phyloP scores from a whole-genome alignment of 441 rosid genomes.

The Arabidopsis hybrid region DNA sequence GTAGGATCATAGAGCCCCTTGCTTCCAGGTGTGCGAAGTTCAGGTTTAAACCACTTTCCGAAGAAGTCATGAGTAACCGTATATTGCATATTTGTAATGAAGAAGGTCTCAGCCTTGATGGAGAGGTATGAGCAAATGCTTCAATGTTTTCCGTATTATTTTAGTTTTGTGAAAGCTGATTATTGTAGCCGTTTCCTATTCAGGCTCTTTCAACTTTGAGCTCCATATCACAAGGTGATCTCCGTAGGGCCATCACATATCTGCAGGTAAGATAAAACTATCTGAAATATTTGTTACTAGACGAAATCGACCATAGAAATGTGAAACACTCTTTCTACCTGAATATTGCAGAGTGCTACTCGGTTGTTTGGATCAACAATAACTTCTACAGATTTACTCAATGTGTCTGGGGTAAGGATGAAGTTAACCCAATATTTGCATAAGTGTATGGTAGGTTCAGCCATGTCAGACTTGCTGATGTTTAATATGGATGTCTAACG shows the following conservation, averaged over 20 bases:
- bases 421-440: constrained; percentile 10
- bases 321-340: constrained; percentile 17
- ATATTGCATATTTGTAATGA: constrained; percentile 82
- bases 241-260: constrained; percentile 95
- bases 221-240: constrained; percentile 93
- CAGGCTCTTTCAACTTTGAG: constrained; percentile 91
- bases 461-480: constrained; percentile 6
- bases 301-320: not conserved
- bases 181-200: constrained; percentile 12
- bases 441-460: not conserved
- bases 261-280: constrained; percentile 64
- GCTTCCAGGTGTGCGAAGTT: constrained; percentile 99
- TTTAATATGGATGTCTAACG: constrained; percentile 27
- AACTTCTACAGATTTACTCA: constrained; percentile 75
- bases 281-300: not conserved
- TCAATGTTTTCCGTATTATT: constrained; percentile 27
- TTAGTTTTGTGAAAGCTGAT: constrained; percentile 25
- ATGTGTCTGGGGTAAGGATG: constrained; percentile 87
- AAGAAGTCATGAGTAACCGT: constrained; percentile 89
- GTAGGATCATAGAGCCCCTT: constrained; percentile 97
- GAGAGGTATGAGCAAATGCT: constrained; percentile 59
- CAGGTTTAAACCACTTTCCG: constrained; percentile 96
- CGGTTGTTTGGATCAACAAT: constrained; percentile 92
- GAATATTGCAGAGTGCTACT: constrained; percentile 86
- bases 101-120: constrained; percentile 79